Evolutionary conservation across 2,329 filamentous ascomycete species (phyloP), one percentile per base, ranked within the genome.

Genomic region (Bertia moriformis): DNA sequence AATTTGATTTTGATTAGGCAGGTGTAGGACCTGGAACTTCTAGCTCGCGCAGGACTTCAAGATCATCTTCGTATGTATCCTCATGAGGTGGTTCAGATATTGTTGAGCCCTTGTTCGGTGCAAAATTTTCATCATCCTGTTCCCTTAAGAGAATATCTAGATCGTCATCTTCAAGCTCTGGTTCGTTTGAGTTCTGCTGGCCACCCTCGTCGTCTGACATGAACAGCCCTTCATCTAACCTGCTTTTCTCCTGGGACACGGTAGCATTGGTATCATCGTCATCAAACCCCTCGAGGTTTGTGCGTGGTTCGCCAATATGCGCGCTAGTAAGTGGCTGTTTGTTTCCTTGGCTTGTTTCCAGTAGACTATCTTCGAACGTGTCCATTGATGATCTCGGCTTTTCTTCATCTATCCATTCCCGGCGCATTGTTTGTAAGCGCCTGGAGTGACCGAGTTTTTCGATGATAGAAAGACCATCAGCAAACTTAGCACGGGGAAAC

Each of bases 371-470:
- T 29, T 29, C 24, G 10, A n/a, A 29, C 24, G 24, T 29, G 24
- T 10, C 24, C 24, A 10, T 29, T 29, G n/a, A n/a, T n/a, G n/a
- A 27, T 27, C 19, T 42, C 47, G 4, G 54, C 41, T 63, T 65
- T 32, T 62, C 60, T 44, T 76, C 74, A 19, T 78, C 65, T 44
- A 80, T 76, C 75, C 76, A 80, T 48, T 70, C 67, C 49, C 63
- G 67, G 44, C 75, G 61, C 65, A 71, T 73, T 18, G 69, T 62
- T 46, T 78, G 72, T 52, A 80, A 63, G 10, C 69, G 63, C 54
- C 76, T 79, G 14, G 62, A 65, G 50, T 80, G 75, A 10, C 75
- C 75, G 3, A 78, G 57, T 51, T 77, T 78, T 50, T 80, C 75
- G 38, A 80, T 71, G 39, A 79, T 76, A 7, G 65, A 53, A 15